Conservation (phyloP, 164 flowering plant genomes). For the Vitis amurensis region DNA sequence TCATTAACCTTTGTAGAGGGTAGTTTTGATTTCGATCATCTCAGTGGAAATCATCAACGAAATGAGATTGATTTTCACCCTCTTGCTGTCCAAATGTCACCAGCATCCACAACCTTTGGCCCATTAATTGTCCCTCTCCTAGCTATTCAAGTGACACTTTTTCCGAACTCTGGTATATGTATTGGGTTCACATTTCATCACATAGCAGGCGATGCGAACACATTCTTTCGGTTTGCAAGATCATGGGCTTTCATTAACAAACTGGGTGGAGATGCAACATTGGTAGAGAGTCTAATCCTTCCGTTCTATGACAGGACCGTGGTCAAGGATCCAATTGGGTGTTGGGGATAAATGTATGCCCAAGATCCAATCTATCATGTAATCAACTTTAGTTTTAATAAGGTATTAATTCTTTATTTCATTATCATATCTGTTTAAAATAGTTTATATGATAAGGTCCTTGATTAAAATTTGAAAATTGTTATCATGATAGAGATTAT, state of each 20-base stretch:
- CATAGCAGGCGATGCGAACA: conserved; percentile 21
- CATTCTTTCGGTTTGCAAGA: conserved; percentile 10
- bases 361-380: no score
- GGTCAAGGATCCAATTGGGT: conserved; percentile 12
- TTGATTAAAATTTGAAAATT: no score
- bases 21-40: conserved; percentile 7
- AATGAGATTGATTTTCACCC: conserved; percentile 14
- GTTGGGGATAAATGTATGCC: no score
- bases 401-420: no score
- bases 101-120: not conserved
- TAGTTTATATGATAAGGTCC: no score
- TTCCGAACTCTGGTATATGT: conserved; percentile 25
- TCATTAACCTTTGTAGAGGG: conserved; percentile 22
- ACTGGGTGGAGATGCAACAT: not conserved
- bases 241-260: conserved; percentile 30
- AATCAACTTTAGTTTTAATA: no score
- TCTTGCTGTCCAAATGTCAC: conserved; percentile 11
- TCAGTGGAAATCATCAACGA: conserved; percentile 2
- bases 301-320: conserved; percentile 16
- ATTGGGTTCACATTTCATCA: conserved; percentile 24
- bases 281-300: not conserved
- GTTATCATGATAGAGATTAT: no score
- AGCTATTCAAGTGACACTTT: conserved; percentile 29
- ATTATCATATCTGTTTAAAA: no score
- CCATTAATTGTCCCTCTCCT: not conserved